Evolutionary conservation across 805 yeast genomes (phyloP), one percentile per base, ranked within the genome.

Genomic region (Candida gorgasii): DNA sequence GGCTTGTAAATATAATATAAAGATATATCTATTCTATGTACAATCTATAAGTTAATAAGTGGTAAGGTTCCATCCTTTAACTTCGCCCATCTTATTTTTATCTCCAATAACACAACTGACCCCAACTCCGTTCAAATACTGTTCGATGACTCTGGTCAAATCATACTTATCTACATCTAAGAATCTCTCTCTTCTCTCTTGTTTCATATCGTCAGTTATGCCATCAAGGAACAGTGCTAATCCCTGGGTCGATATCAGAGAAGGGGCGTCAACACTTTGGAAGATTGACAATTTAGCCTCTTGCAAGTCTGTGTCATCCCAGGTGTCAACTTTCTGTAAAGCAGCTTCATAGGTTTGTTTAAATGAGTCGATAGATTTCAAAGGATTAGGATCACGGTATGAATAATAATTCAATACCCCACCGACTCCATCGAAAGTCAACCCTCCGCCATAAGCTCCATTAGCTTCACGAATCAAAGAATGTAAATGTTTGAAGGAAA

Each of bases 361-460:
- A 58, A 87, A 86, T 1, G 85, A 76, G 2, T 69, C 63, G 8
- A 87, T 60, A 2, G 97, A 84, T 49, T 80, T 78, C 28, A 75
- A 58, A 1, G 97, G 88, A 49, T 87, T 84, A 13, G 99, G 99
- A 61, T 93, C 99, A 52, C 99, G 77, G 68, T 92, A 93, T 0
- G 98, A 89, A 65, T 85, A 93, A 65, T 75, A 89, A 24, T 86
- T 77, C 55, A 92, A 79, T 2, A 82, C 54, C 0, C 97, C 98
- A 39, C 86, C 88, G 16, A 87, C 59, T 0, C 92, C 89, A 58
- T 84, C 86, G 60, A 83, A 93, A 6, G 78, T 67, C 4, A 95
- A 86, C 3, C 99, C 99, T 5, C 96, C 98, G 6, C 99, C 99
- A 58, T 93, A 93, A 0, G 99, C 99, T 45, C 99, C 99, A 44